Evolutionary conservation across 2,329 filamentous ascomycete species (phyloP).

Genomic region (Pestalotiopsis sp.): DNA sequence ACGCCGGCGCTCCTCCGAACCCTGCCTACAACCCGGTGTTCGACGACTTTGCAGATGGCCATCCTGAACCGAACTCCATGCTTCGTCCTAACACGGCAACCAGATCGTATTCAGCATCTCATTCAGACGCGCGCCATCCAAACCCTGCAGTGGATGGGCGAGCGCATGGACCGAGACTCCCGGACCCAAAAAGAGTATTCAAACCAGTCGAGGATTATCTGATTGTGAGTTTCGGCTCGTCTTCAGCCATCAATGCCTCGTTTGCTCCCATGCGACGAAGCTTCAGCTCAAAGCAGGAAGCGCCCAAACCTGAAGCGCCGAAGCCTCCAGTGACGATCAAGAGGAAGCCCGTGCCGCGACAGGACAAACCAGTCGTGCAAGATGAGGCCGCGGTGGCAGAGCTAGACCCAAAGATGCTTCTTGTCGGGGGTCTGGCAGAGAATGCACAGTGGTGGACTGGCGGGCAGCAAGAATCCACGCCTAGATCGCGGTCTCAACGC

Average conservation of each 20-base stretch:
- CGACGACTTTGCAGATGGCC: slow-evolving; percentile 37
- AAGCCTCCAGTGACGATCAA: slow-evolving; percentile 29
- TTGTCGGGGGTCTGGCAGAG: slow-evolving; percentile 76
- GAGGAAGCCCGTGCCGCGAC: slow-evolving; percentile 33
- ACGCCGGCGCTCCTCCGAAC: slow-evolving; percentile 22
- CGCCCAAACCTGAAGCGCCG: slow-evolving; percentile 11
- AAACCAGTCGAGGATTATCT: slow-evolving; percentile 79
- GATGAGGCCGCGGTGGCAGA: slow-evolving; percentile 54
- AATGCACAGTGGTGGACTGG: slow-evolving; percentile 85
- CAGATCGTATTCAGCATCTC: slow-evolving; percentile 49
- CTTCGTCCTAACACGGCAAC: slow-evolving; percentile 25
- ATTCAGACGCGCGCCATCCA: slow-evolving; percentile 36
- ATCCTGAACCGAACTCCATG: slow-evolving; percentile 35
- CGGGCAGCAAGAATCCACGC: slow-evolving; percentile 44
- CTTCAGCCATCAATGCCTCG: slow-evolving; percentile 74
- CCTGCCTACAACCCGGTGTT: slow-evolving; percentile 33
- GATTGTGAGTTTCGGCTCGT: slow-evolving; percentile 66
- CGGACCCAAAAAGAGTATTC: slow-evolving; percentile 66
- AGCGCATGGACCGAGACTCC: not conserved
- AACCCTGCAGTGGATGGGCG: slow-evolving; percentile 20
- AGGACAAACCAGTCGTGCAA: slow-evolving; percentile 29
- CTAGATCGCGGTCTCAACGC: slow-evolving; percentile 34
- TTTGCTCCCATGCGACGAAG: slow-evolving; percentile 60
- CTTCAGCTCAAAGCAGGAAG: slow-evolving; percentile 19
- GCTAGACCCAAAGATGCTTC: slow-evolving; percentile 73